A percentile compares a stretch with the other conserved stretches of the same genome.
Evolutionary conservation across 805 yeast species (phyloP).

Genomic region (Torulaspora maleeae): DNA sequence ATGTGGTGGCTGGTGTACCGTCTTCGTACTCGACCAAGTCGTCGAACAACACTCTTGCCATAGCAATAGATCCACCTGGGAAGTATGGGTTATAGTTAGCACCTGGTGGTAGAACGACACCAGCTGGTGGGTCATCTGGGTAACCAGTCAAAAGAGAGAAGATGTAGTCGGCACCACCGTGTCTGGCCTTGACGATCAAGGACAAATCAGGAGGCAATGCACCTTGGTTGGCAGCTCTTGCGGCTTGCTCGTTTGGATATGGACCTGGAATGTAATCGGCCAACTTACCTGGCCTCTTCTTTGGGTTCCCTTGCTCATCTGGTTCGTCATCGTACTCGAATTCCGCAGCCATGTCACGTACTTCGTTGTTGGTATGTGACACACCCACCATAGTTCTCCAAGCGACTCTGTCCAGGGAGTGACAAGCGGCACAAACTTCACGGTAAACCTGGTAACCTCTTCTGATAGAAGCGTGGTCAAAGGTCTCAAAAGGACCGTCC

Average conservation of each 20-base stretch:
- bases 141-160: slow-evolving; percentile 94
- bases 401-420: slow-evolving; percentile 92
- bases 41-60: slow-evolving; percentile 97
- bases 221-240: slow-evolving; percentile 99
- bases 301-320: slow-evolving; percentile 96
- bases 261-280: slow-evolving; percentile 95
- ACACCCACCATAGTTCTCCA: slow-evolving; percentile 99
- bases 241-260: slow-evolving; percentile 97
- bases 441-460: slow-evolving; percentile 98
- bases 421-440: slow-evolving; percentile 99
- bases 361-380: slow-evolving; percentile 86
- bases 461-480: slow-evolving; percentile 93
- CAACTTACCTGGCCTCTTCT: slow-evolving; percentile 96
- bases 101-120: slow-evolving; percentile 89
- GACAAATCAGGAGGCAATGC: slow-evolving; percentile 98
- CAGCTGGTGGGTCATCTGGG: slow-evolving; percentile 98
- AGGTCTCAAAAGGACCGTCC: slow-evolving; percentile 83
- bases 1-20: slow-evolving; percentile 96
- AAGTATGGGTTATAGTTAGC: slow-evolving; percentile 98
- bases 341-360: slow-evolving; percentile 89
- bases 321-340: slow-evolving; percentile 98
- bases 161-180: slow-evolving; percentile 94
- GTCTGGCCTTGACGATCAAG: slow-evolving; percentile 96
- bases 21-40: slow-evolving; percentile 98
- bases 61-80: slow-evolving; percentile 99